These are phyloP conservation scores for Globisporangium rhizosaccharum DNA, from an alignment of 352 stramenopile species.

Conservation along the genomic window DNA sequence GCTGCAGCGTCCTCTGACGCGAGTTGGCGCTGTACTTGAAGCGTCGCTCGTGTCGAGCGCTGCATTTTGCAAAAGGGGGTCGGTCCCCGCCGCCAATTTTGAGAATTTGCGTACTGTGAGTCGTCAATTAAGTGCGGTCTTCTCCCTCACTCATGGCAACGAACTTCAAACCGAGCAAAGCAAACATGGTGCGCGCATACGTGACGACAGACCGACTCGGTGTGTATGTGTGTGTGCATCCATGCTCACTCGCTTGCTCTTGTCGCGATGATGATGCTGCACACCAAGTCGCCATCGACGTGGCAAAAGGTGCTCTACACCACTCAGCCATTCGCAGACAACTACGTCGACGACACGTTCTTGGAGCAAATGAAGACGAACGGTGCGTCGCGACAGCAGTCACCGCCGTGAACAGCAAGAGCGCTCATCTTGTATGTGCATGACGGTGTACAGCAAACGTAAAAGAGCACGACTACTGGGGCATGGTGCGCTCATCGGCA, in stretches of 20 bases:
- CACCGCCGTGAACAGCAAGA: background rate
- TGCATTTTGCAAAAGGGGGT: conserved; percentile 24
- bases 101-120: background rate
- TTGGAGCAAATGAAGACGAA: conserved; percentile 90
- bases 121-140: background rate
- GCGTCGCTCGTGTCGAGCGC: conserved; percentile 3
- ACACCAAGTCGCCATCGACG: conserved; percentile 2
- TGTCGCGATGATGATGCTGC: background rate
- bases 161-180: background rate
- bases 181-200: too few relatives aligned
- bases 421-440: background rate
- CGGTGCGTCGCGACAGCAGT: conserved; percentile 26
- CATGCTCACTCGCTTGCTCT: background rate
- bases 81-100: conserved; percentile 34
- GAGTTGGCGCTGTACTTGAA: conserved; percentile 31
- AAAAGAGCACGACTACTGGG: conserved; percentile 75
- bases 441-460: conserved; percentile 53
- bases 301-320: conserved; percentile 90
- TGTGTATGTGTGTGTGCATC: too few relatives aligned
- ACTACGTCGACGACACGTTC: conserved; percentile 88
- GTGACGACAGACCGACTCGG: too few relatives aligned
- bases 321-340: conserved; percentile 85
- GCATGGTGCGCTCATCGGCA: conserved; percentile 77
- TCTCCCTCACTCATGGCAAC: background rate
- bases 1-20: conserved; percentile 1